phyloP scores from a whole-genome alignment of 495 filamentous ascomycete genomes.

The Lepraria neglecta region DNA sequence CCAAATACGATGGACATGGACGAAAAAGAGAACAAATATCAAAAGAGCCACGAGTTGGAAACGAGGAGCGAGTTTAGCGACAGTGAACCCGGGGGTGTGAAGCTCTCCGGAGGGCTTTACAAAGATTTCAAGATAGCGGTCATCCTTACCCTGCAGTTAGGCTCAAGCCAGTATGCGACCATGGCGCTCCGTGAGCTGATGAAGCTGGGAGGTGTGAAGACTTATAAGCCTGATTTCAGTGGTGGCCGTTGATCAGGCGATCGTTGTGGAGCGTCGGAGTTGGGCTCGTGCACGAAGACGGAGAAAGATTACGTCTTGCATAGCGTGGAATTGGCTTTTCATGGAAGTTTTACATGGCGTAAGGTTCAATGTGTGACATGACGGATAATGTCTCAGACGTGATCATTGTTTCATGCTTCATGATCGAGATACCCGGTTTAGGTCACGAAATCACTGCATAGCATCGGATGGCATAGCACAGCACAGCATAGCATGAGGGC shows the following conservation, averaged over 20 bases:
- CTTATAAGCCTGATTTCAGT: slow-evolving; percentile 60
- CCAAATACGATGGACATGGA: neutral
- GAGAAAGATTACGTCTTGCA: neutral
- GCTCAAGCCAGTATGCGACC: slow-evolving; percentile 85
- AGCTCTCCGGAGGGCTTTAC: slow-evolving; percentile 11
- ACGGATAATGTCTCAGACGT: neutral
- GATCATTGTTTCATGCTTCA: neutral
- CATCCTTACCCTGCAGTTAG: slow-evolving; percentile 77
- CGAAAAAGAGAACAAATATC: no score
- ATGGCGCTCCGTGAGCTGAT: slow-evolving; percentile 86
- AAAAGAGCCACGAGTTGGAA: no score
- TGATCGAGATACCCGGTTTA: neutral
- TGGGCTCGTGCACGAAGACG: neutral
- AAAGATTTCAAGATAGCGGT: slow-evolving; percentile 64
- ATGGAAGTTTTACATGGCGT: neutral
- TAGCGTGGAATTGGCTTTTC: neutral
- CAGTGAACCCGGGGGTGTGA: slow-evolving; percentile 15
- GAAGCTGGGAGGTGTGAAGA: slow-evolving; percentile 53
- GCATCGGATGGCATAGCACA: neutral
- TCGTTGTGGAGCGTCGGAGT: neutral
- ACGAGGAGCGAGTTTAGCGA: slow-evolving; percentile 8
- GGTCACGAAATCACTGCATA: neutral
- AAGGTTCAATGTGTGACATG: no score
- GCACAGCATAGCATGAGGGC: neutral
- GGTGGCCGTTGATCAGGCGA: slow-evolving; percentile 35